Evolutionary conservation across 2,329 filamentous ascomycete species (phyloP).

Genomic region (Colletotrichum orchidophilum): DNA sequence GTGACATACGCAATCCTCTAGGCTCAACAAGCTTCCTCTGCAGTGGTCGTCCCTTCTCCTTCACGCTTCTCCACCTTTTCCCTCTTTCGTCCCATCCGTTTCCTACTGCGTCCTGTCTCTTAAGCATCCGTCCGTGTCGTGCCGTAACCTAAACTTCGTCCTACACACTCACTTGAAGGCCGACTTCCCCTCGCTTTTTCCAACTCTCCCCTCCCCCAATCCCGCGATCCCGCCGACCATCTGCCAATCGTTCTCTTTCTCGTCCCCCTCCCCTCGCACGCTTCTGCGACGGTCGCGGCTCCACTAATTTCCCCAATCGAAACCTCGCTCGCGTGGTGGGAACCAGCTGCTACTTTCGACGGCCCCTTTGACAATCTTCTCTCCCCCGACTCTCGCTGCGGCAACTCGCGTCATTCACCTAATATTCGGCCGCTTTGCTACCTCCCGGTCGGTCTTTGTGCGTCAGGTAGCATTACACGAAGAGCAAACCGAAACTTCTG

Average conservation of each 20-base stretch:
- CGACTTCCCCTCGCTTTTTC: slow-evolving; percentile 5
- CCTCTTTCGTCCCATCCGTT: background rate
- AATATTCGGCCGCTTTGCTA: background rate
- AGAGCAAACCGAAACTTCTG: background rate
- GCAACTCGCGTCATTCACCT: slow-evolving; percentile 3
- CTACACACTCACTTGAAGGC: slow-evolving; percentile 13
- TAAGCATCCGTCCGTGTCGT: background rate
- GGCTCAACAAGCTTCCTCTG: slow-evolving; percentile 22
- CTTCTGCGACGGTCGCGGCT: slow-evolving; percentile 1
- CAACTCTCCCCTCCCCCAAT: background rate
- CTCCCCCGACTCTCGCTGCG: slow-evolving; percentile 17
- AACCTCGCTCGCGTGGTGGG: background rate
- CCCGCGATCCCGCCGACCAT: slow-evolving; percentile 11
- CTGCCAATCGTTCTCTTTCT: slow-evolving; percentile 7
- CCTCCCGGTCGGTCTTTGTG: slow-evolving; percentile 1
- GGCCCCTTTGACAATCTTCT: slow-evolving; percentile 6
- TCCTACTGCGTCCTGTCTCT: slow-evolving; percentile 1
- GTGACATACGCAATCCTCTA: slow-evolving; percentile 34
- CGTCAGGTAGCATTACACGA: background rate
- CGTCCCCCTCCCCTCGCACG: background rate
- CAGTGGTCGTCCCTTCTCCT: background rate
- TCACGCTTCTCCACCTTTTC: background rate
- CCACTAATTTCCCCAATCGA: slow-evolving; percentile 16
- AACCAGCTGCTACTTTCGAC: background rate
- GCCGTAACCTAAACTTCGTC: slow-evolving; percentile 2